Percentiles rank a stretch among this genome's conserved stretches.
These are phyloP conservation scores for Galeopsis tetrahit DNA, from an alignment of 257 asterid genomes.

Conservation along the genomic window DNA sequence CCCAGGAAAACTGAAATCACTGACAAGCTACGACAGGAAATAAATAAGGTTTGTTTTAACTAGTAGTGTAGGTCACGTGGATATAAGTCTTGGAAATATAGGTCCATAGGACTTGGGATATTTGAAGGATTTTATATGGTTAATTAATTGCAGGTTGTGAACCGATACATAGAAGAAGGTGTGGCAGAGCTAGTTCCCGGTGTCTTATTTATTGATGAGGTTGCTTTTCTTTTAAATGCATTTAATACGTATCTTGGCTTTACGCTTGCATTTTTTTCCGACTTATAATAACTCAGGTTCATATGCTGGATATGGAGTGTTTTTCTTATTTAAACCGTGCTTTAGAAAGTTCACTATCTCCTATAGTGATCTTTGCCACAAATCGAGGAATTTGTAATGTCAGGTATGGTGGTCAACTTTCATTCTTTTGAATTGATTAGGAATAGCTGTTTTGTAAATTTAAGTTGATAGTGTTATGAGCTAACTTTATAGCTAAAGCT, in stretches of 20 bases:
- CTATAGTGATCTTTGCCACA: slow-evolving; percentile 93
- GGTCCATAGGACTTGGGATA: slow-evolving; percentile 1
- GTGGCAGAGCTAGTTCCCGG: slow-evolving; percentile 98
- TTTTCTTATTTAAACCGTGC: slow-evolving; percentile 93
- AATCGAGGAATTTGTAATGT: slow-evolving; percentile 89
- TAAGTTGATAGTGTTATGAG: background rate
- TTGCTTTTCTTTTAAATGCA: slow-evolving; percentile 28
- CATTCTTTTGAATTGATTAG: background rate
- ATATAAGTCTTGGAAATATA: slow-evolving; percentile 3
- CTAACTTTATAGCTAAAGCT: slow-evolving; percentile 22
- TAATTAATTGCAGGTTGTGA: slow-evolving; percentile 65
- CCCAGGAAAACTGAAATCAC: slow-evolving; percentile 97
- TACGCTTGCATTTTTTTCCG: slow-evolving; percentile 11
- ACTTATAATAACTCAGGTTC: slow-evolving; percentile 59
- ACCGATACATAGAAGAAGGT: slow-evolving; percentile 92
- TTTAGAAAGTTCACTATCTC: slow-evolving; percentile 82
- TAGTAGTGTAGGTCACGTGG: background rate
- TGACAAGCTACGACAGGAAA: slow-evolving; percentile 89
- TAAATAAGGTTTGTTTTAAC: slow-evolving; percentile 69
- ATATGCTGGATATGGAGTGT: slow-evolving; percentile 97
- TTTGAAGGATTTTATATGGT: slow-evolving; percentile 3
- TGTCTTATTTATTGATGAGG: slow-evolving; percentile 93
- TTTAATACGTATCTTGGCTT: background rate
- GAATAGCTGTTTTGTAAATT: background rate
- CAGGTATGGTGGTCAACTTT: slow-evolving; percentile 52